Base-by-base conservation (phyloP, 2,329 filamentous ascomycete species). In the Stagonosporopsis rhizophila region DNA sequence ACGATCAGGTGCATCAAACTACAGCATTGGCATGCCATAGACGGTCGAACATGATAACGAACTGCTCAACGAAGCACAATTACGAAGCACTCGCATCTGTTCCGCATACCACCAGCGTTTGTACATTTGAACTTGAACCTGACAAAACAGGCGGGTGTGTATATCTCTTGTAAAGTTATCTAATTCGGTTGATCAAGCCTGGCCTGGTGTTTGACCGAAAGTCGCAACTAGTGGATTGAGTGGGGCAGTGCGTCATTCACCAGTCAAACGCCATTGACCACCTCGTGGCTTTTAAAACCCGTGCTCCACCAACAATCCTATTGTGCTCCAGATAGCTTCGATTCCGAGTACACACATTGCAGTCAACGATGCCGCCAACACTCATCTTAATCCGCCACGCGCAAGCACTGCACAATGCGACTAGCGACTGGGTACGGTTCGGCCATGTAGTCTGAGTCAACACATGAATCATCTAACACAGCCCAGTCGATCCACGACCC, bases 351-450 rank as follows among this genome's bases (percentile, higher is more conserved):
- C 22, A 32, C 32, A 39, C 32, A 34, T n/a, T 14, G 23, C 45
- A 48, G 11, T 52, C 39, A 49, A 57, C 19, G 28, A 78, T 79
- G 79, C 68, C 79, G 38, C 79, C 79, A n/a, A 80, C 74, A 8
- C 61, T 81, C 5, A 71, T 81, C 37, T 73, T 81, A 15, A 79
- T 81, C 56, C 72, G 79, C 53, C 79, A 80, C 57, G 79, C 77
- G 2, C 74, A 80, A 58, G 79, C 78, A 1, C 63, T 76, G n/a
- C 78, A 80, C 63, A 80, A 80, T 51, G 74, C 75, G 8, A 71
- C 74, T 20, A 65, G 67, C 58, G 73, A 81, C 56, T 79, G 73
- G 64, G 53, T 56, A 51, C 34, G 42, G 27, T 27, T 20, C 14
- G 19, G 19, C 38, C 38, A 12, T 22, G 30, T 32, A 32, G 14